Base-by-base conservation (phyloP, 2,329 filamentous ascomycete genomes). In the Onygenales sp. region DNA sequence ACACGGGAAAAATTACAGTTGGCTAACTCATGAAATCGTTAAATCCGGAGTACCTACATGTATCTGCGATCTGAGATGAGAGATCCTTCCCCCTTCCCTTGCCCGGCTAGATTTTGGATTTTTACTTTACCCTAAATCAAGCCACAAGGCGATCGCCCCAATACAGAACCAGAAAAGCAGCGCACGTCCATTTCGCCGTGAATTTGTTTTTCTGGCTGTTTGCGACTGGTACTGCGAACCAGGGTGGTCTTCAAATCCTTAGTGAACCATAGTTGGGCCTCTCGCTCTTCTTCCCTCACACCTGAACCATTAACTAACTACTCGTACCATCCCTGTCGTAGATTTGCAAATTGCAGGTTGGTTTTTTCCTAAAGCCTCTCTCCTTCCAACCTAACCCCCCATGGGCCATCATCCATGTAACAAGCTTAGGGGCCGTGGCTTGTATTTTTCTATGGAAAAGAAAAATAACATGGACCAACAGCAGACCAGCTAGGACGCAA, bases 81-180 rank as follows among this genome's bases (percentile, higher is more conserved):
- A 27, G 21, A 27, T 27, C 21, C 21, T 5, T 27, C 21, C 21
- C 21, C 21, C 21, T 27, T 27, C 21, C 21, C 21, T 27, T 5
- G 21, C 21, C 21, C 21, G 21, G 21, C 21, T 5, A 27, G 21
- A 27, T 27, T 27, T 27, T 27, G 21, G 21, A 27, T 27, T 27
- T 27, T 27, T 27, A 27, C 21, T 49, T 49, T 39, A 41, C 46
- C 14, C 36, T 49, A 49, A 21, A 36, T 17, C 35, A 48, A 49
- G 46, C 46, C 46, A 49, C 46, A 49, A 49, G 46, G 17, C 36
- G 33, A 49, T 49, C 46, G 46, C 35, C 45, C 21, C 46, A 49
- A 49, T 49, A 49, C 36, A 6, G 45, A 48, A 48, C 45, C 33
- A 33, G 46, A 39, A 41, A 39, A 39, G 10, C 41, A 49, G 41